These are phyloP conservation scores for Podaxis sp. DNA, from an alignment of 768 basidiomycete species.

Conservation along the genomic window DNA sequence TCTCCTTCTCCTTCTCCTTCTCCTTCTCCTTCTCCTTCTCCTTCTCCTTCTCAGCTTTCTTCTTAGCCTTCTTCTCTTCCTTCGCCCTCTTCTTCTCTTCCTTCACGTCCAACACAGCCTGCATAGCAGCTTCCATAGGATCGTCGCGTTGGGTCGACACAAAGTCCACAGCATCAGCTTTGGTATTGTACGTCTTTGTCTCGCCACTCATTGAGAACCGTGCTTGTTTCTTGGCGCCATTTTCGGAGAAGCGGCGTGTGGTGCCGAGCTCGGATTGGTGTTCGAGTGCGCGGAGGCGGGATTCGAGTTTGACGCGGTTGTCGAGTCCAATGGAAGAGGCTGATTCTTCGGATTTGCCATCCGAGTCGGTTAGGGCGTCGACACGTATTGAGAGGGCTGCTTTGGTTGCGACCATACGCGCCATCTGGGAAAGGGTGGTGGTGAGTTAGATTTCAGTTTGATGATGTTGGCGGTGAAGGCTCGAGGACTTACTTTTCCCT, in stretches of 20 bases:
- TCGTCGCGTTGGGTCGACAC: constrained; percentile 81
- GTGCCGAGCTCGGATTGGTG: constrained; percentile 73
- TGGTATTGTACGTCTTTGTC: constrained; percentile 81
- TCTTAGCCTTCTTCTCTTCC: constrained; percentile 76
- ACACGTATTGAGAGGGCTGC: constrained; percentile 96
- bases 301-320: constrained; percentile 94
- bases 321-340: constrained; percentile 90
- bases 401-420: constrained; percentile 99
- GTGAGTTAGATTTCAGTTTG: neutral
- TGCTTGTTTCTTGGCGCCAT: constrained; percentile 63
- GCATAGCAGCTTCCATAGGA: constrained; percentile 72
- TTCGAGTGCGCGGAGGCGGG: constrained; percentile 87
- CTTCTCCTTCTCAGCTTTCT: constrained; percentile 51
- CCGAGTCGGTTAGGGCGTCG: constrained; percentile 91
- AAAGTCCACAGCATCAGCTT: constrained; percentile 79
- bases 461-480: neutral
- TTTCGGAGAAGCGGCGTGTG: constrained; percentile 62
- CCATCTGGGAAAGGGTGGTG: constrained; percentile 64
- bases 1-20: constrained; percentile 45
- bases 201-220: constrained; percentile 82
- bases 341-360: constrained; percentile 80
- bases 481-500: constrained; percentile 74
- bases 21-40: constrained; percentile 64
- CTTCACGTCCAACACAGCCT: constrained; percentile 78
- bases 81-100: constrained; percentile 83